Evolutionary conservation across 2,329 filamentous ascomycete genomes (phyloP).

Genomic region (Xylaria multiplex): DNA sequence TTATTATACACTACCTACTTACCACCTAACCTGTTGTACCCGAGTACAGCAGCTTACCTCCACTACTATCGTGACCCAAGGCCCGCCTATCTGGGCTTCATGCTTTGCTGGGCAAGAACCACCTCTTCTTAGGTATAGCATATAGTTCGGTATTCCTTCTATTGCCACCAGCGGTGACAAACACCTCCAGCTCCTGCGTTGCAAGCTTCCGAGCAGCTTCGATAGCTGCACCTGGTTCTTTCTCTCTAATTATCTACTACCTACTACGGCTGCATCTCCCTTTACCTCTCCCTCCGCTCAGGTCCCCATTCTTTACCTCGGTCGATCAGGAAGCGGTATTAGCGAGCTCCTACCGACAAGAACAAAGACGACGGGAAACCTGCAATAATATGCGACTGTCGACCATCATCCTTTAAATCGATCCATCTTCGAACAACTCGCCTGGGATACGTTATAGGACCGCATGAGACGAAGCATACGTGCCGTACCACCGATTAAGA

Average conservation of each 20-base stretch:
- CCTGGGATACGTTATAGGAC: conserved; percentile 15
- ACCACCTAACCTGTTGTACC: background rate
- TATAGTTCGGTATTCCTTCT: conserved; percentile 3
- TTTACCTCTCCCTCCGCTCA: background rate
- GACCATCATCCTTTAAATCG: conserved; percentile 11
- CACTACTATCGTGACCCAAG: conserved; percentile 9
- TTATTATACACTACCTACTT: conserved; percentile 1
- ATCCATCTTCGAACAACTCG: conserved; percentile 14
- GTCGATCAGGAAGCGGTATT: background rate
- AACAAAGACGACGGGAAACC: background rate
- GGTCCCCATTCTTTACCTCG: conserved; percentile 5
- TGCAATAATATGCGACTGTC: background rate
- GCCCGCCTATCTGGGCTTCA: conserved; percentile 19
- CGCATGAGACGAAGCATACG: conserved; percentile 22
- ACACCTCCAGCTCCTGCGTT: conserved; percentile 19
- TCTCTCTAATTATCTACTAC: conserved; percentile 6
- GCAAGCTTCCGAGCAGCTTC: conserved; percentile 20
- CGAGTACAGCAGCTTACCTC: background rate
- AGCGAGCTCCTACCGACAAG: conserved; percentile 4
- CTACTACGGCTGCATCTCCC: background rate
- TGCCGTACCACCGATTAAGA: conserved; percentile 26
- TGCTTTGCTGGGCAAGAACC: conserved; percentile 13
- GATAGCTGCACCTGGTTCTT: conserved; percentile 27
- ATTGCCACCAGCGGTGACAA: conserved; percentile 17
- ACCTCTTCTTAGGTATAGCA: background rate